Evolutionary conservation across 225 moss, liverwort and hornwort genomes (phyloP), one percentile per base, ranked within the genome.

Genomic region (Straminergon stramineum): DNA sequence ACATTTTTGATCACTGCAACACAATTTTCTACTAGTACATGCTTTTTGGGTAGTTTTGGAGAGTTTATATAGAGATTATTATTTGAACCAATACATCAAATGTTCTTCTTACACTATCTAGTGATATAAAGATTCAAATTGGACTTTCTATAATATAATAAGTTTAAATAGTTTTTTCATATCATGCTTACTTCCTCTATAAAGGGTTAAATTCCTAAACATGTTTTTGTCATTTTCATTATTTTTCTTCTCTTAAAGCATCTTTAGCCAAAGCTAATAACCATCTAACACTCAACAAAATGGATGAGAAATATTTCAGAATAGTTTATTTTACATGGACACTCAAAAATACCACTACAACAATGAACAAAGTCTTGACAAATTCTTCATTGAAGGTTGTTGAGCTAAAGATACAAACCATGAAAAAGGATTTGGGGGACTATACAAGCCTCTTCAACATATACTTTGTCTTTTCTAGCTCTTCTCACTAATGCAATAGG

Each of bases 401-500:
- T 8, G 15, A 15, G 7, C 7, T 20, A 75, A 31, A 31, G 2
- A 32, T 7, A 19, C 2, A 12, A 7, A 31, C 19, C 11, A 52
- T 26, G 4, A 7, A 32, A 75, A 51, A 32, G 0, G 15, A 31
- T 11, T 52, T 21, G 2, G 6, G 1, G 0, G 12, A 52, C 20
- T 52, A 34, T 0, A 34, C 3, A 34, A 34, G 52, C 20, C 8
- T 19, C 1, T 52, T 53, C 21, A 34, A 10, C 3, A 0, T 34
- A 0, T 32, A 8, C 21, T 52, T 76, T 4, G 0, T 28, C 32
- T 75, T 51, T 20, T 20, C 32, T 2, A 75, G 0, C 11, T 19
- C 6, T 18, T 11, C 0, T 32, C 5, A 51, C 2, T 0, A 1
- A 1, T 52, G 34, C 13, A 52, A 20, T 0, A 52, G 0, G 4